A percentile compares a stretch with the other conserved stretches of the same genome.
Evolutionary conservation across 2,329 filamentous ascomycete species (phyloP).

Genomic region (Trichoderma simmonsii): DNA sequence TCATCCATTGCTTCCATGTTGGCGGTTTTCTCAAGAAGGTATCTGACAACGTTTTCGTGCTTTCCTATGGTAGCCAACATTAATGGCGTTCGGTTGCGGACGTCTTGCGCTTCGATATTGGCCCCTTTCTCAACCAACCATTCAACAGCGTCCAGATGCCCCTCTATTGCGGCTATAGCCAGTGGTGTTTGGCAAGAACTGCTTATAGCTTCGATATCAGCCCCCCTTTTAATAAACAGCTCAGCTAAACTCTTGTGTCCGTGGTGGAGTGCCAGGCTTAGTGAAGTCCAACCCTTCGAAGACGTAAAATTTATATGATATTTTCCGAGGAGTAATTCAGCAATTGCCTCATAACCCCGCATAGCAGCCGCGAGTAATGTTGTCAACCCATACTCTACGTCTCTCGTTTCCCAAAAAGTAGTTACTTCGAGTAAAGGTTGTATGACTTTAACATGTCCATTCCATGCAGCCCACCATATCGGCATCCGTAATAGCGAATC

Average conservation of each 20-base stretch:
- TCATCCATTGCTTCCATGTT: background rate
- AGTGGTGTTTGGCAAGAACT: background rate
- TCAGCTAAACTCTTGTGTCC: too few species aligned
- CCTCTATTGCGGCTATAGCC: background rate
- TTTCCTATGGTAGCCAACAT: background rate
- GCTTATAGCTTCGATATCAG: background rate
- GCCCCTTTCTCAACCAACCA: background rate
- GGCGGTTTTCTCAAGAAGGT: background rate
- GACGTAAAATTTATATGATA: too few species aligned
- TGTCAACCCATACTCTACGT: background rate
- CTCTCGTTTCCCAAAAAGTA: too few species aligned
- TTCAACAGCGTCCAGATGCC: background rate
- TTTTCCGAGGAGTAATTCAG: too few species aligned
- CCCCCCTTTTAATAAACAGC: background rate
- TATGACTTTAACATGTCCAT: background rate
- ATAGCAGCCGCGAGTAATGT: background rate
- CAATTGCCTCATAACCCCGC: background rate
- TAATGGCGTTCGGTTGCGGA: background rate
- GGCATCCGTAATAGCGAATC: background rate
- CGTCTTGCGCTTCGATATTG: background rate
- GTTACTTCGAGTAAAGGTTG: background rate
- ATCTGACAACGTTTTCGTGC: background rate
- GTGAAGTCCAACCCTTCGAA: too few species aligned
- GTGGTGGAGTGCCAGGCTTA: too few species aligned
- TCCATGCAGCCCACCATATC: background rate